Conservation (phyloP, 179 eudicot species). For the Camellia oleifera region DNA sequence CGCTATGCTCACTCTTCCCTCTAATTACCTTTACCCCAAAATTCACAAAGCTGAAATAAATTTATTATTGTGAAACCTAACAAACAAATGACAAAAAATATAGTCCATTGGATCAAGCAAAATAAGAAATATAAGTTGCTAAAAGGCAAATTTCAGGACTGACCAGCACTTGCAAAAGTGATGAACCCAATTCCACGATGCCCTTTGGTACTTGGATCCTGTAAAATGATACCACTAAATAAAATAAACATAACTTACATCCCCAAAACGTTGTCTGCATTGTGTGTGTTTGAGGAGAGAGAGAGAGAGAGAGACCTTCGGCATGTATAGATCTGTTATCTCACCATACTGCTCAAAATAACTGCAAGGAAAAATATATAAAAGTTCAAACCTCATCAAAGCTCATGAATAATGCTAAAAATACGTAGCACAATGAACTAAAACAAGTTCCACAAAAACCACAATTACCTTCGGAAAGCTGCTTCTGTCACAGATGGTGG, state of each 20-base stretch:
- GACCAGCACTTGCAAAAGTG: constrained; percentile 86
- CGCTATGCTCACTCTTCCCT: not conserved
- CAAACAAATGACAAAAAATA: not conserved
- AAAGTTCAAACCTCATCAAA: not conserved
- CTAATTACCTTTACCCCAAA: not conserved
- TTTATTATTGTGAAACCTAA: not conserved
- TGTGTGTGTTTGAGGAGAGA: not conserved
- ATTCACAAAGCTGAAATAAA: not conserved
- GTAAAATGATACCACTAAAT: constrained; percentile 4
- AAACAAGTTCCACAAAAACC: not conserved
- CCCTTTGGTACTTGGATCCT: constrained; percentile 90
- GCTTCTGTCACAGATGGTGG: constrained; percentile 87
- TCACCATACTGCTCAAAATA: constrained; percentile 96
- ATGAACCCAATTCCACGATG: constrained; percentile 99
- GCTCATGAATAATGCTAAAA: not conserved
- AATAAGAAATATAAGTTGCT: no score
- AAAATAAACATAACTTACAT: not conserved
- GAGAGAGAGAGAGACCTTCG: constrained; percentile 52
- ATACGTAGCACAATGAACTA: not conserved
- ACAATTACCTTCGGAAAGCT: constrained; percentile 68
- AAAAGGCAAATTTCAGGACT: not conserved
- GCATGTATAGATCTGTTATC: constrained; percentile 97
- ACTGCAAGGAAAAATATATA: constrained; percentile 36
- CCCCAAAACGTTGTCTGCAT: not conserved
- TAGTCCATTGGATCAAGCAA: not conserved